Percentiles rank a stretch among this genome's conserved stretches.
Conservation (phyloP, 2,329 filamentous ascomycete species). For the Fusarium burgessii region DNA sequence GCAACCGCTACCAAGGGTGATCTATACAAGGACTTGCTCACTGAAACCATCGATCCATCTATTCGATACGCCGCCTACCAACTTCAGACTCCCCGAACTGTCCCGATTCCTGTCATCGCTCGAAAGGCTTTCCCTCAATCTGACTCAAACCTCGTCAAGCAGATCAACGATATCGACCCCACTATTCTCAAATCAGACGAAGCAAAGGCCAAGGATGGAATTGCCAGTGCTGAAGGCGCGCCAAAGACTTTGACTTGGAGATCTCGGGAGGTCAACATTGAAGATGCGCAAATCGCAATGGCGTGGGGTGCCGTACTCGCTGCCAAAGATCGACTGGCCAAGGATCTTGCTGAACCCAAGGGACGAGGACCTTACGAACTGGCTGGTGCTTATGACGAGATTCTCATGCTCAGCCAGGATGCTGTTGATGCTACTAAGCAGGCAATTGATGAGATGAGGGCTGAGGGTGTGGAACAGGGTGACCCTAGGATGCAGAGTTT, state of each 20-base stretch:
- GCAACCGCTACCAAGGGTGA: conserved; percentile 72
- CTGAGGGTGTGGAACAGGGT: conserved; percentile 84
- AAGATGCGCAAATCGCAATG: conserved; percentile 91
- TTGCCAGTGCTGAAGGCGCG: conserved; percentile 64
- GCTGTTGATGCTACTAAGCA: conserved; percentile 93
- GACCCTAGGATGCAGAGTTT: conserved; percentile 91
- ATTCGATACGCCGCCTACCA: conserved; percentile 96
- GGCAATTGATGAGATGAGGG: conserved; percentile 88
- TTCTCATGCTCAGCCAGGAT: conserved; percentile 91
- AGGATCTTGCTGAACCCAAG: conserved; percentile 59
- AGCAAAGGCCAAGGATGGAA: conserved; percentile 61
- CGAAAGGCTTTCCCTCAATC: conserved; percentile 80
- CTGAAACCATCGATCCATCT: conserved; percentile 89
- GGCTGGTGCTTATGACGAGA: conserved; percentile 89
- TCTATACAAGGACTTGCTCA: conserved; percentile 85
- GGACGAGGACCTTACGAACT: conserved; percentile 71
- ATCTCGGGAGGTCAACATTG: conserved; percentile 84
- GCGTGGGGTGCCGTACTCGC: conserved; percentile 78
- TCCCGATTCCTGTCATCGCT: conserved; percentile 82
- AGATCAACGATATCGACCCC: conserved; percentile 78
- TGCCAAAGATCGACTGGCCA: conserved; percentile 62
- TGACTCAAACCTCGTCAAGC: conserved; percentile 70
- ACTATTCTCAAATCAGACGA: conserved; percentile 70
- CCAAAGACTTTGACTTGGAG: conserved; percentile 88
- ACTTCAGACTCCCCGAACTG: conserved; percentile 85